Conservation (phyloP, 2,329 filamentous ascomycete genomes). For the Teratosphaeria epicoccoides region DNA sequence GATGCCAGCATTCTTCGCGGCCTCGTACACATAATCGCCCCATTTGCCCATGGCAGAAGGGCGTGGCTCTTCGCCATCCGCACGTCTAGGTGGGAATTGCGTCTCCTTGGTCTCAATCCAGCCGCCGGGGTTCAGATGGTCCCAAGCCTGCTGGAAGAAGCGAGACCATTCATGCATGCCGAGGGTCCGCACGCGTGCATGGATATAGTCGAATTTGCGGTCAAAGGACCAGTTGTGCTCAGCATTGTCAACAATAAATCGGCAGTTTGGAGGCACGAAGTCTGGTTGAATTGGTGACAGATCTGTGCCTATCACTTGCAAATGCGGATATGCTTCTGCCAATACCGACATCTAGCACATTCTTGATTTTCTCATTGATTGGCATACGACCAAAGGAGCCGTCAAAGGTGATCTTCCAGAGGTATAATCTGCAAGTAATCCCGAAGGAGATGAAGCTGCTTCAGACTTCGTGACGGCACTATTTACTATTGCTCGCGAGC, state of each 20-base stretch:
- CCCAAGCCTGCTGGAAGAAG: conserved; percentile 7
- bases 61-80: not conserved
- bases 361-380: conserved; percentile 6
- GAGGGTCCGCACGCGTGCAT: conserved; percentile 33
- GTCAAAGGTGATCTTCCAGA: conserved; percentile 23
- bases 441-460: not conserved
- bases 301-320: conserved; percentile 26
- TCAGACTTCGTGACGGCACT: not conserved
- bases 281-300: conserved; percentile 23
- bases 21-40: conserved; percentile 3
- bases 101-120: conserved; percentile 8
- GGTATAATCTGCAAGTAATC: conserved; percentile 12
- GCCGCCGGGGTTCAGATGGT: conserved; percentile 10
- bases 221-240: conserved; percentile 27
- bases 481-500: not conserved
- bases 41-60: not conserved
- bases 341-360: conserved; percentile 36
- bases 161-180: conserved; percentile 35
- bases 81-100: conserved; percentile 1
- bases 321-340: conserved; percentile 12
- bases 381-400: conserved; percentile 14
- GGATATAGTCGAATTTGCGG: conserved; percentile 31
- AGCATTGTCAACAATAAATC: conserved; percentile 11
- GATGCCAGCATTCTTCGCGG: conserved; percentile 3
- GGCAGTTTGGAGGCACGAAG: conserved; percentile 11